A percentile compares a stretch with the other conserved stretches of the same genome.
These are phyloP conservation scores for Aspergillus unguis DNA, from an alignment of 2,329 filamentous ascomycete species.

Conservation along the genomic window DNA sequence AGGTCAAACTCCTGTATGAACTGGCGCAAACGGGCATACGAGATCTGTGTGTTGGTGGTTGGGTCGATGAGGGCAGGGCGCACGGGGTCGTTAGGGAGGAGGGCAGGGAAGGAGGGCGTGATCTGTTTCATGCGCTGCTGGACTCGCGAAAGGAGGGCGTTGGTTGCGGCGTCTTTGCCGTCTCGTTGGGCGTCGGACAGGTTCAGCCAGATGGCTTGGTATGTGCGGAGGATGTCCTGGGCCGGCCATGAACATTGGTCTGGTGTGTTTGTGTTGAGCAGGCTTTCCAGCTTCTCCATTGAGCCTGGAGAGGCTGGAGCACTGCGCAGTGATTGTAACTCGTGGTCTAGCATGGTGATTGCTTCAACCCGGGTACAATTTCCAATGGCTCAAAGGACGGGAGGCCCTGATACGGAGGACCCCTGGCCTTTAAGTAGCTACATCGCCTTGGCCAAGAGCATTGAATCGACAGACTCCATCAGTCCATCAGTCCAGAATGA, in stretches of 20 bases:
- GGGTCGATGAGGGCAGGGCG: slow-evolving; percentile 5
- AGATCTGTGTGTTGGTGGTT: background rate
- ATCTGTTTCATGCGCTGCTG: background rate
- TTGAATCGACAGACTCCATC: too few relatives aligned
- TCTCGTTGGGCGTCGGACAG: background rate
- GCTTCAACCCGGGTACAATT: too few relatives aligned
- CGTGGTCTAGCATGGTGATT: background rate
- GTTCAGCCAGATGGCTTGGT: slow-evolving; percentile 6
- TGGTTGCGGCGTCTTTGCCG: background rate
- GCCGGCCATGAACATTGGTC: background rate
- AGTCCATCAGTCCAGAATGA: too few relatives aligned
- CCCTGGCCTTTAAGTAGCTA: too few relatives aligned
- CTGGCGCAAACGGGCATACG: background rate
- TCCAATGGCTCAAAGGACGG: too few relatives aligned
- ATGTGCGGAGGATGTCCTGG: slow-evolving; percentile 1
- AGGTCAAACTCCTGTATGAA: slow-evolving; percentile 19
- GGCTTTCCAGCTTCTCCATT: background rate
- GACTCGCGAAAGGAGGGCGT: background rate
- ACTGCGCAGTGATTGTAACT: slow-evolving; percentile 1
- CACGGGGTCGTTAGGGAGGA: background rate
- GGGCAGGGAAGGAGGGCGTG: background rate
- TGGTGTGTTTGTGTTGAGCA: background rate
- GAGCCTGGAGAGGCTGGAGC: background rate
- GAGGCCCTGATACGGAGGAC: too few relatives aligned
- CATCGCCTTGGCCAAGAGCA: too few relatives aligned